A percentile compares a stretch with the other conserved stretches of the same genome.
phyloP scores from a whole-genome alignment of 306 rosid genomes.

The Fagus sylvatica region DNA sequence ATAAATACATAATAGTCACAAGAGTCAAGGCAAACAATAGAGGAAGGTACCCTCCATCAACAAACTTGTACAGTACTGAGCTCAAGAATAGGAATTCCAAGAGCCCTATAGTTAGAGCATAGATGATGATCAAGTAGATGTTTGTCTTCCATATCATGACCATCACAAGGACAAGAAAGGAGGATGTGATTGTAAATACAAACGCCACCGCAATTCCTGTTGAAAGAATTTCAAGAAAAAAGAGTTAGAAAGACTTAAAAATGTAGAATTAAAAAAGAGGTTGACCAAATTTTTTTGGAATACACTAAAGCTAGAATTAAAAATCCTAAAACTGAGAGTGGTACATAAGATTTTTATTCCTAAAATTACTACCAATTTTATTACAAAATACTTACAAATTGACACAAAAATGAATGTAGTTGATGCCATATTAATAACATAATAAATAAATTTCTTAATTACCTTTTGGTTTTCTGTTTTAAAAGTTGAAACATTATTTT shows the following conservation, averaged over 20 bases:
- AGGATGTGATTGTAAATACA: constrained; percentile 76
- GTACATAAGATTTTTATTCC: too few relatives aligned
- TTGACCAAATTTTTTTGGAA: too few relatives aligned
- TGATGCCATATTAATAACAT: too few relatives aligned
- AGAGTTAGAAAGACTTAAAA: not conserved
- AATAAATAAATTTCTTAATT: too few relatives aligned
- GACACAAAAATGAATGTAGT: too few relatives aligned
- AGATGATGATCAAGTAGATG: constrained; percentile 46
- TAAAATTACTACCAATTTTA: too few relatives aligned
- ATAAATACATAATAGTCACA: constrained; percentile 62
- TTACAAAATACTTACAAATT: too few relatives aligned
- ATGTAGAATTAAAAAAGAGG: not conserved
- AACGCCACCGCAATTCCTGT: constrained; percentile 86
- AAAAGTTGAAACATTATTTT: too few relatives aligned
- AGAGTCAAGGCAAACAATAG: constrained; percentile 51
- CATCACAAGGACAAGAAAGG: constrained; percentile 70
- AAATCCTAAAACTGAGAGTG: too few relatives aligned
- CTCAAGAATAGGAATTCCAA: constrained; percentile 66
- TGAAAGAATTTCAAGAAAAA: not conserved
- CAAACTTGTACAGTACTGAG: constrained; percentile 75
- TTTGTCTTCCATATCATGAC: constrained; percentile 81
- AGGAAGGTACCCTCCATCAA: constrained; percentile 86
- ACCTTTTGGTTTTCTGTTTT: too few relatives aligned
- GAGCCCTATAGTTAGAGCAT: constrained; percentile 44
- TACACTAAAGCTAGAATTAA: too few relatives aligned